phyloP scores from a whole-genome alignment of 2,329 filamentous ascomycete genomes.

The Mariannaea elegans region DNA sequence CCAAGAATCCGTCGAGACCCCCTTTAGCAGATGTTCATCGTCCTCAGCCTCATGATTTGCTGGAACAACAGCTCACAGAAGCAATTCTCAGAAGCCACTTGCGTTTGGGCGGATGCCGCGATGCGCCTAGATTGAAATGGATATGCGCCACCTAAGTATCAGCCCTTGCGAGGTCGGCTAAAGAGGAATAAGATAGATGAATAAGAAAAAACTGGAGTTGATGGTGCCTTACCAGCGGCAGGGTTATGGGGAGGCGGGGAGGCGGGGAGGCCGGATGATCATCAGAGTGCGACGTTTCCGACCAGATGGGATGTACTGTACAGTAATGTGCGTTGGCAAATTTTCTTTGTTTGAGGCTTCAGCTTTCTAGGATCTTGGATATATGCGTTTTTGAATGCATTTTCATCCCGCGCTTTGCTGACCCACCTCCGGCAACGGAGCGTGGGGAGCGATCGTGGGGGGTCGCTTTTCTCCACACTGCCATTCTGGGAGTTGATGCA shows the following conservation, averaged over 20 bases:
- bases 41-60: conserved; percentile 27
- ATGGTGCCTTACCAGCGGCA: neutral
- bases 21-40: conserved; percentile 3
- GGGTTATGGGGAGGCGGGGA: neutral
- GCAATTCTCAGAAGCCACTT: conserved; percentile 27
- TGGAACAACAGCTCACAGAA: conserved; percentile 13
- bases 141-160: conserved; percentile 11
- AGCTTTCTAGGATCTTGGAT: conserved; percentile 6
- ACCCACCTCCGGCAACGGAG: conserved; percentile 32
- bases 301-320: neutral
- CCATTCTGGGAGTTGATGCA: conserved; percentile 19
- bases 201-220: neutral
- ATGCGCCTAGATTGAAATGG: conserved; percentile 30
- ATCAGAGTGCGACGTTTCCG: neutral
- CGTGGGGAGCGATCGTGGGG: conserved; percentile 34
- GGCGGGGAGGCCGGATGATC: neutral
- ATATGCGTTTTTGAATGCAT: neutral
- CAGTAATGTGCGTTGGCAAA: neutral
- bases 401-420: conserved; percentile 6
- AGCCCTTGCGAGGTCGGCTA: conserved; percentile 4
- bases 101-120: conserved; percentile 1
- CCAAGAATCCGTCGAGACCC: neutral
- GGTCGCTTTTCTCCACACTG: conserved; percentile 9
- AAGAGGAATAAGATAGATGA: conserved; percentile 11
- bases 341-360: conserved; percentile 12